A percentile compares a stretch with the other conserved stretches of the same genome.
These are phyloP conservation scores for Phoma sp. DNA, from an alignment of 2,329 filamentous ascomycete genomes.

Conservation along the genomic window DNA sequence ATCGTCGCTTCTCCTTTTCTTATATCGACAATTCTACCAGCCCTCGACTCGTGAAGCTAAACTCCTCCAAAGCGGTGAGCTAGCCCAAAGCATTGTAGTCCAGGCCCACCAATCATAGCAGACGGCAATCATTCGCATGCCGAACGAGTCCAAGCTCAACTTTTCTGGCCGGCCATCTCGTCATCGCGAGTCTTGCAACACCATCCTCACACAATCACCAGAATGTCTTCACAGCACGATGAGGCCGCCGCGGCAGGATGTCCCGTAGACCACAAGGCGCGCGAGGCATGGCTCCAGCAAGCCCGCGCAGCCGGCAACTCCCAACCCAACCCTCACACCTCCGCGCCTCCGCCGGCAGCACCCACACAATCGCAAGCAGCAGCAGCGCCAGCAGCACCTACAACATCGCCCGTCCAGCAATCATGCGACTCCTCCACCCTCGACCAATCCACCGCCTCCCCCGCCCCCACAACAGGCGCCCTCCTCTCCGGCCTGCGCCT, in stretches of 20 bases:
- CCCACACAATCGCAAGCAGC: constrained; percentile 11
- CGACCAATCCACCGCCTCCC: constrained; percentile 38
- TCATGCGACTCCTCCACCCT: constrained; percentile 51
- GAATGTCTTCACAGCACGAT: constrained; percentile 34
- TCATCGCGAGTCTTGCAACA: constrained; percentile 22
- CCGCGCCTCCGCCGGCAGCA: constrained; percentile 15
- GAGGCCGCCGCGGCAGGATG: constrained; percentile 60
- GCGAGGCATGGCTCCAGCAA: constrained; percentile 84
- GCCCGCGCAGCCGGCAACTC: constrained; percentile 58
- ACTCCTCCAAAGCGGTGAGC: constrained; percentile 23
- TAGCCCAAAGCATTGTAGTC: constrained; percentile 16
- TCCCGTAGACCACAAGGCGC: constrained; percentile 89
- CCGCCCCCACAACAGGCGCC: constrained; percentile 24
- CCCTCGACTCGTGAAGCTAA: constrained; percentile 11
- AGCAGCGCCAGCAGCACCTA: constrained; percentile 21
- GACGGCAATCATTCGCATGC: constrained; percentile 17
- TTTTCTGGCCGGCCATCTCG: constrained; percentile 30
- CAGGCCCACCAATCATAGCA: constrained; percentile 28
- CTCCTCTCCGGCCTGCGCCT: constrained; percentile 43
- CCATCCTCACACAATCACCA: constrained; percentile 12
- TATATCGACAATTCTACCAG: constrained; percentile 5
- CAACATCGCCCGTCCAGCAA: constrained; percentile 29
- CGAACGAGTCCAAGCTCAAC: constrained; percentile 32
- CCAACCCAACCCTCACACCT: constrained; percentile 28
- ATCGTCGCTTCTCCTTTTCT: constrained; percentile 4